Evolutionary conservation across 495 filamentous ascomycete genomes (phyloP), one percentile per base, ranked within the genome.

Genomic region (Aspergillus leporis): DNA sequence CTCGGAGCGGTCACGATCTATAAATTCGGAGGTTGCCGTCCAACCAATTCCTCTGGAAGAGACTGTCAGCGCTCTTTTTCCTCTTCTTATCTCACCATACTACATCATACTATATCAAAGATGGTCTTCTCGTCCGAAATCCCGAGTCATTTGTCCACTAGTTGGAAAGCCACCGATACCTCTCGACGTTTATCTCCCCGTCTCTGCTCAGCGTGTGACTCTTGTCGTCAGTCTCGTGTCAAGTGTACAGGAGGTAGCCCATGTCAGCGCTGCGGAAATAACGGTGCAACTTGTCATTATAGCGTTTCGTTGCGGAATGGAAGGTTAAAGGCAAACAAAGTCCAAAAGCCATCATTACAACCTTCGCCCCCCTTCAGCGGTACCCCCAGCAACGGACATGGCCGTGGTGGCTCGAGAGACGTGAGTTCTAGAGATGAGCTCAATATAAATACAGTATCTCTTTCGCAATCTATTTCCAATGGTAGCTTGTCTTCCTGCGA

Each of bases 281-380:
- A 47, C 13, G 43, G 43, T 14, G 18, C 43, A 47, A 47, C 19
- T 23, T 47, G 43, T 23, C 43, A 47, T n/a, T 47, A 47, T n/a
- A 47, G 43, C 19, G 21, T 47, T 23, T 47, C 43, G 6, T 14
- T 47, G 43, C 18, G 43, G 43, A 21, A 47, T 21, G 43, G 43
- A 47, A 47, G 43, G 10, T 47, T 47, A n/a, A 47, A 47, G 43
- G 43, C 43, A 47, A 47, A 47, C 43, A 47, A n/a, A 47, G 21
- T 22, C 10, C 43, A 47, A 23, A 47, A 47, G 21, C 12, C 43
- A 8, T 3, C 4, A 6, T 6, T 7, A 12, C 41, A 45, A 45
- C 3, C 4, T 21, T 14, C 43, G 3, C 21, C 43, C 13, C 43
- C 18, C 16, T 21, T 8, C 43, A 41, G 38, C 38, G 38, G 38